phyloP scores from a whole-genome alignment of 148 eudicot genomes.

The Rhododendron henanense region DNA sequence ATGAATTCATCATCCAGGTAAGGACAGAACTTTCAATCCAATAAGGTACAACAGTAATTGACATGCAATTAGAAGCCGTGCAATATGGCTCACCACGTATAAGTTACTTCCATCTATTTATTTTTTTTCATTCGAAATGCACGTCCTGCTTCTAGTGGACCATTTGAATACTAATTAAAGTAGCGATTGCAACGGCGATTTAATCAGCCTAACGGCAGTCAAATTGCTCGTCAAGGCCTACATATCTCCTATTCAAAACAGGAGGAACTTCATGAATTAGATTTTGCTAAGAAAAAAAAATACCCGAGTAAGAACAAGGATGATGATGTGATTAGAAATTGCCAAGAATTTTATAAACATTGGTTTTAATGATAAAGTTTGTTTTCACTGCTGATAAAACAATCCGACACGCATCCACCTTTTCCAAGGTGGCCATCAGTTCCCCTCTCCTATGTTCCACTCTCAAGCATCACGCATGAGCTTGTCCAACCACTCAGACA shows the following conservation, averaged over 20 bases:
- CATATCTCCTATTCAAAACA: not conserved
- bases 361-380: not conserved
- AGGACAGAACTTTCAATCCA: constrained; percentile 3
- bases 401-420: not conserved
- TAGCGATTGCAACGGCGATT: not conserved
- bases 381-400: not conserved
- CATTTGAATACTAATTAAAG: not conserved
- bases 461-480: not conserved
- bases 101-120: not conserved
- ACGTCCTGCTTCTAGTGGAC: not conserved
- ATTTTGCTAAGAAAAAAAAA: not conserved
- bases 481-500: not conserved
- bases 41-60: not conserved
- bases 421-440: not conserved
- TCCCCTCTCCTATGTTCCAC: not conserved
- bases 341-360: not conserved
- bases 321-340: not conserved
- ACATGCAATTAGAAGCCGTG: not conserved
- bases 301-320: not conserved
- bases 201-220: not conserved
- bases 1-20: not conserved
- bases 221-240: not conserved
- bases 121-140: not conserved
- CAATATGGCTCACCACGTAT: not conserved
- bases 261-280: not conserved